Evolutionary conservation across 495 filamentous ascomycete species (phyloP).

Genomic region (Podospora conica): DNA sequence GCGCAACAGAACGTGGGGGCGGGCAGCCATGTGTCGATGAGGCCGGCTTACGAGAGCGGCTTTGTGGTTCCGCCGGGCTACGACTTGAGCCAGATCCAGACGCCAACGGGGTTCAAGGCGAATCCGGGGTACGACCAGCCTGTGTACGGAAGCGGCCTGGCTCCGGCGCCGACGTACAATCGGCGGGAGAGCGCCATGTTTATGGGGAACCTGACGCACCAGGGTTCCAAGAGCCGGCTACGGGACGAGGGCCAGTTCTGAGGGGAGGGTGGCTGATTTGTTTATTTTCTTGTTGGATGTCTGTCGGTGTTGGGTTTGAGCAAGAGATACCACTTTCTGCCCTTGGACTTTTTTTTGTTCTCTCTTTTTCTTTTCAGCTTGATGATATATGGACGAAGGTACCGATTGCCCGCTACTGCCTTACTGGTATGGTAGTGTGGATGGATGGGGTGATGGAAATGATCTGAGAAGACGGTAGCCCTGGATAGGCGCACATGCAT

Average conservation of each 20-base stretch:
- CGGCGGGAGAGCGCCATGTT: conserved; percentile 45
- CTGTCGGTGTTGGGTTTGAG: conserved; percentile 6
- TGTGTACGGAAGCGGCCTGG: conserved; percentile 33
- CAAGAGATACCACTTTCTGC: conserved; percentile 13
- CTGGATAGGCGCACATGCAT: background rate
- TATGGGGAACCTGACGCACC: conserved; percentile 40
- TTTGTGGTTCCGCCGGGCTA: conserved; percentile 27
- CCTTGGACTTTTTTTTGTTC: conserved; percentile 6
- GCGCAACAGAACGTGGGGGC: conserved; percentile 21
- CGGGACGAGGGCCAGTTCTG: conserved; percentile 38
- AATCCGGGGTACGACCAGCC: conserved; percentile 38
- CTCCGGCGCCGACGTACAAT: conserved; percentile 29
- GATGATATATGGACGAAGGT: background rate
- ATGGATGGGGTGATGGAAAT: background rate
- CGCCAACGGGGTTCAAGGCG: conserved; percentile 15
- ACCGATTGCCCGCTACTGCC: background rate
- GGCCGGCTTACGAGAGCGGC: conserved; percentile 38
- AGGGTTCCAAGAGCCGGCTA: conserved; percentile 40
- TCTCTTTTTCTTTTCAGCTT: background rate
- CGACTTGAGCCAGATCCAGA: conserved; percentile 21
- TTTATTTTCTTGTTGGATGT: conserved; percentile 8
- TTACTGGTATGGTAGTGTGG: no score
- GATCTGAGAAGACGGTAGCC: background rate
- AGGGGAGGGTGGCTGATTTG: background rate
- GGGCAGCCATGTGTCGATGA: conserved; percentile 25